These are phyloP conservation scores for Eutrema salsugineum DNA, from an alignment of 441 rosid genomes.

Conservation along the genomic window DNA sequence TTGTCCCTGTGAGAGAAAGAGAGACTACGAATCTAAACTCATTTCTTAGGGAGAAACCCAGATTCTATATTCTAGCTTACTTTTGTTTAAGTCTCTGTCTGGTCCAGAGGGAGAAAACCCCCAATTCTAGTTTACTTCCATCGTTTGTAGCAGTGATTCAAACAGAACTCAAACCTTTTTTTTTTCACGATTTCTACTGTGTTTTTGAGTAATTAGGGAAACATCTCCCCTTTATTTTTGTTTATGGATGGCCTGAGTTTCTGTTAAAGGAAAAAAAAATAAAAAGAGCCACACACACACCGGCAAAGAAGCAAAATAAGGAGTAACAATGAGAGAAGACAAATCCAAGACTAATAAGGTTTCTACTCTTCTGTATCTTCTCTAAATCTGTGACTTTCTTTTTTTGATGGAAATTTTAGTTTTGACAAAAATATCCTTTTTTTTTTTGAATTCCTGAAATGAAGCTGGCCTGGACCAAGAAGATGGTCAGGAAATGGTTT, in stretches of 20 bases:
- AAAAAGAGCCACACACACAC: conserved; percentile 11
- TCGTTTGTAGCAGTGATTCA: neutral
- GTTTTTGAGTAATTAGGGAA: neutral
- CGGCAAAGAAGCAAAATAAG: conserved; percentile 20
- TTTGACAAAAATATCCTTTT: no score
- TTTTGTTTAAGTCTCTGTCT: neutral
- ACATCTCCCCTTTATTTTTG: neutral
- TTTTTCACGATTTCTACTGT: neutral
- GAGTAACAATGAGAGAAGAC: conserved; percentile 70
- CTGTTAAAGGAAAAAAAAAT: neutral
- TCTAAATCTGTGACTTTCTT: neutral
- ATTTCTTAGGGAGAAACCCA: conserved; percentile 17
- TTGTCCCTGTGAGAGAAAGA: conserved; percentile 18
- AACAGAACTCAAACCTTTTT: neutral
- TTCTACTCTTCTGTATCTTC: conserved; percentile 3
- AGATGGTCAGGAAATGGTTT: conserved; percentile 93
- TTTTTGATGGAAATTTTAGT: neutral
- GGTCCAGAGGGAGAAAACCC: conserved; percentile 4
- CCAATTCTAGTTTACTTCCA: neutral
- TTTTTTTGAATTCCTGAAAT: conserved; percentile 22
- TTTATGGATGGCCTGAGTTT: conserved; percentile 10
- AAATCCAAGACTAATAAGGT: conserved; percentile 85
- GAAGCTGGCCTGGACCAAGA: conserved; percentile 96
- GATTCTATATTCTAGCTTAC: neutral
- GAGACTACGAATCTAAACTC: conserved; percentile 1